Base-by-base conservation (phyloP, 352 stramenopile genomes). In the Elongisporangium senticosum region DNA sequence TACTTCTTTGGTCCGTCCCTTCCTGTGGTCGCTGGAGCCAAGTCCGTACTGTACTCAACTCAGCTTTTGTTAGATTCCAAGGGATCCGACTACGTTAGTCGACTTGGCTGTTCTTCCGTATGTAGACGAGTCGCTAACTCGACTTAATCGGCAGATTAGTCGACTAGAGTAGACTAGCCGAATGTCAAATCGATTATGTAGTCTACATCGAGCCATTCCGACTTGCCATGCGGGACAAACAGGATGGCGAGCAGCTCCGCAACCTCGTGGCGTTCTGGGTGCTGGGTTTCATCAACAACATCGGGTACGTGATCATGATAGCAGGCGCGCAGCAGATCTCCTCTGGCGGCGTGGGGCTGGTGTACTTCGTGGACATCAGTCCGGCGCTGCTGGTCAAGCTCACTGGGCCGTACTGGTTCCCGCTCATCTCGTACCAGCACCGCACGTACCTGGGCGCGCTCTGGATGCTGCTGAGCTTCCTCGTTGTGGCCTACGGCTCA, bases 251-350 rank as follows among this genome's bases (percentile, higher is more conserved):
- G 64, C 51, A 67, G 63, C 53, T 70, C 55, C 80, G 77, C 62
- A 91, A 92, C 61, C 64, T 93, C 33, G 52, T 72, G 49, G 87
- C 86, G 17, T 98, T 98, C 65, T 98, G 87, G 87, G 60, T 93
- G 37, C 69, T 98, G 20, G 95, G 95, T 37, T 77, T 98, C 40
- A 59, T 98, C 43, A 98, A 98, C 73, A 98, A 98, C 65, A 68
- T 95, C 50, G 81, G 77, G 48, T 98, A 96, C 65, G 90, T 98
- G 40, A 86, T 98, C 55, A 98, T 98, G 92, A 94, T 98, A 59
- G 93, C 95, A 0, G 82, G 84, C 49, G 95, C 95, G 23, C 96
- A 98, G 61, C 82, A 90, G 62, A 98, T 98, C 66, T 77, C 74
- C 21, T 79, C 91, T 2, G 90, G 89, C 15, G 93, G 91, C 49